These are phyloP conservation scores for Puccinia hordei DNA, from an alignment of 1,284 basidiomycete species.

Conservation along the genomic window DNA sequence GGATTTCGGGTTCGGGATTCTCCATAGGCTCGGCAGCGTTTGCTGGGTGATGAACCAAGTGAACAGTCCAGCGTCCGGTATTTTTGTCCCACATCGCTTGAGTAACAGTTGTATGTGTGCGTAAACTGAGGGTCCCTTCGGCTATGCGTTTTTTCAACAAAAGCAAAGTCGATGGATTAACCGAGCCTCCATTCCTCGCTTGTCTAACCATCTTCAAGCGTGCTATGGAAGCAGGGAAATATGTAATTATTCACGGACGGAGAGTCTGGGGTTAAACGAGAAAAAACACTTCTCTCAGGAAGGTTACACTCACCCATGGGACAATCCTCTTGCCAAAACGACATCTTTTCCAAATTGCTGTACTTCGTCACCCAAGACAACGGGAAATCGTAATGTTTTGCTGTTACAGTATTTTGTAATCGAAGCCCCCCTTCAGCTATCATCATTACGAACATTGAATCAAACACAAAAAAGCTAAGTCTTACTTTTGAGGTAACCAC, in stretches of 20 bases:
- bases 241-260: background rate
- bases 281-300: background rate
- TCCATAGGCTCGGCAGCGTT: background rate
- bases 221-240: conserved; percentile 4
- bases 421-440: background rate
- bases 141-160: conserved; percentile 37
- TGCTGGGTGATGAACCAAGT: conserved; percentile 17
- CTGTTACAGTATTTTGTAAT: conserved; percentile 12
- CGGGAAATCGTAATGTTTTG: conserved; percentile 49
- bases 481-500: conserved; percentile 49
- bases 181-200: conserved; percentile 49
- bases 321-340: conserved; percentile 51
- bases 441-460: background rate
- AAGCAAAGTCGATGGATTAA: conserved; percentile 47
- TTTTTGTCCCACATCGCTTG: conserved; percentile 28
- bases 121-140: conserved; percentile 41
- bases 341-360: conserved; percentile 50
- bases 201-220: conserved; percentile 43
- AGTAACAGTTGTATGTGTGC: conserved; percentile 33
- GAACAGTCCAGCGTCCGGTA: conserved; percentile 41
- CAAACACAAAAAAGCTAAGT: background rate
- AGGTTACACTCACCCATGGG: conserved; percentile 27
- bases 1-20: background rate
- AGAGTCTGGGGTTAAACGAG: background rate
- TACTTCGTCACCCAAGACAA: conserved; percentile 50